A percentile compares a stretch with the other conserved stretches of the same genome.
Conservation (phyloP, 208 protist species). For the Phytomonas sp. region DNA sequence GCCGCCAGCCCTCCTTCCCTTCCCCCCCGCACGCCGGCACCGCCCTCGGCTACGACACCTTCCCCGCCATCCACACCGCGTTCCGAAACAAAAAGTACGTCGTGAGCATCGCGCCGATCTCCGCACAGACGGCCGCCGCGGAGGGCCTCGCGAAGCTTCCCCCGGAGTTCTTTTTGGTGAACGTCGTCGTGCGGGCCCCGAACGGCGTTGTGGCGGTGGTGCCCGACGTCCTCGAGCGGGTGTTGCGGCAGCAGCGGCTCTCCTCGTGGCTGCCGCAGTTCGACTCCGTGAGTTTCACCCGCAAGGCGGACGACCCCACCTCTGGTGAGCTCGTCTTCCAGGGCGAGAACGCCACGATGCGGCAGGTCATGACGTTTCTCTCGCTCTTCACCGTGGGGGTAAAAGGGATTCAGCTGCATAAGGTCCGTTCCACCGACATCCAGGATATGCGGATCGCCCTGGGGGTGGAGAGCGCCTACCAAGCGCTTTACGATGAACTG, state of each 20-base stretch:
- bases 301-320: constrained; percentile 51
- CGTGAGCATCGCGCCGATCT: constrained; percentile 47
- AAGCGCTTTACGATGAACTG: constrained; percentile 76
- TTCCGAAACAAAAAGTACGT: constrained; percentile 39
- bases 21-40: too few species aligned
- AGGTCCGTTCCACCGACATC: constrained; percentile 82
- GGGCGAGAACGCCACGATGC: constrained; percentile 54
- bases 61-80: constrained; percentile 28
- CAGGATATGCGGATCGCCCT: constrained; percentile 67
- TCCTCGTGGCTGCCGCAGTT: constrained; percentile 80
- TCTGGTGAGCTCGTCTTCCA: constrained; percentile 82
- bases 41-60: constrained; percentile 36
- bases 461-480: constrained; percentile 81
- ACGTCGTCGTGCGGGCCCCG: constrained; percentile 45
- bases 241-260: constrained; percentile 47
- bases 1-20: too few species aligned
- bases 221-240: constrained; percentile 64
- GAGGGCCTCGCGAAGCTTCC: constrained; percentile 28
- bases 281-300: constrained; percentile 68
- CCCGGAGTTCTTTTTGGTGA: constrained; percentile 68
- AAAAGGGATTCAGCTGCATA: constrained; percentile 45
- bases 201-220: constrained; percentile 57
- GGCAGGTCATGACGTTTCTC: constrained; percentile 61
- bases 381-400: constrained; percentile 69
- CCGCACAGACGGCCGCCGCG: constrained; percentile 20